These are phyloP conservation scores for Coniochaeta sp. DNA, from an alignment of 2,329 filamentous ascomycete genomes.

Conservation along the genomic window DNA sequence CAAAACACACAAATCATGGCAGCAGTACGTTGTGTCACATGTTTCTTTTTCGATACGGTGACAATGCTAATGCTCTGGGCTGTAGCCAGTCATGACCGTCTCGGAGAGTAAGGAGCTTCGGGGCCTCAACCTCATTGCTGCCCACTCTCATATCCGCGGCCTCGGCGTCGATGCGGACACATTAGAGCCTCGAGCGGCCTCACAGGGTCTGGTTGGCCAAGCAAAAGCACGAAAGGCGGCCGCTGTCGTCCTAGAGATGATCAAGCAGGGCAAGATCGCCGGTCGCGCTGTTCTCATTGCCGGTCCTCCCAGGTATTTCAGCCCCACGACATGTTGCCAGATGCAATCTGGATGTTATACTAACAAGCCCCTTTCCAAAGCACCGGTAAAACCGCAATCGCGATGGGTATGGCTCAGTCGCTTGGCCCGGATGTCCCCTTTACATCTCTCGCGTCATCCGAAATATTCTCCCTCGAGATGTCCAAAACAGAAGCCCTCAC, in stretches of 20 bases:
- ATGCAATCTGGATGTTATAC: background rate
- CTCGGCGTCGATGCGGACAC: constrained; percentile 89
- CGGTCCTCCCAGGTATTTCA: constrained; percentile 68
- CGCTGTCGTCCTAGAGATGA: constrained; percentile 96
- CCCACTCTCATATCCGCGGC: constrained; percentile 95
- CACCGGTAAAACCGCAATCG: constrained; percentile 96
- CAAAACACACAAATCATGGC: background rate
- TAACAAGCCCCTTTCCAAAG: constrained; percentile 33
- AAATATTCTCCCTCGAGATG: constrained; percentile 99
- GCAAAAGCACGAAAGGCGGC: constrained; percentile 95
- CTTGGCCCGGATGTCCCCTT: constrained; percentile 92
- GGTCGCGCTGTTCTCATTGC: constrained; percentile 91
- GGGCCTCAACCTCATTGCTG: constrained; percentile 93
- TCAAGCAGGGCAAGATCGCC: constrained; percentile 97
- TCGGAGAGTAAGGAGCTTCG: constrained; percentile 94
- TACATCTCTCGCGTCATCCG: constrained; percentile 88
- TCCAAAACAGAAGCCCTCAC: constrained; percentile 97
- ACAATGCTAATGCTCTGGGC: constrained; percentile 3
- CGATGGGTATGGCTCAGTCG: constrained; percentile 97
- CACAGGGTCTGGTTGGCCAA: constrained; percentile 92
- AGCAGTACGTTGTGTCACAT: background rate
- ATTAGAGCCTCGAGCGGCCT: constrained; percentile 74
- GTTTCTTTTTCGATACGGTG: too few species aligned
- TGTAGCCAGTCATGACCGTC: constrained; percentile 63
- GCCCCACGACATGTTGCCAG: background rate